phyloP scores from a whole-genome alignment of 2,329 filamentous ascomycete species.

The Epichloe gansuensis region DNA sequence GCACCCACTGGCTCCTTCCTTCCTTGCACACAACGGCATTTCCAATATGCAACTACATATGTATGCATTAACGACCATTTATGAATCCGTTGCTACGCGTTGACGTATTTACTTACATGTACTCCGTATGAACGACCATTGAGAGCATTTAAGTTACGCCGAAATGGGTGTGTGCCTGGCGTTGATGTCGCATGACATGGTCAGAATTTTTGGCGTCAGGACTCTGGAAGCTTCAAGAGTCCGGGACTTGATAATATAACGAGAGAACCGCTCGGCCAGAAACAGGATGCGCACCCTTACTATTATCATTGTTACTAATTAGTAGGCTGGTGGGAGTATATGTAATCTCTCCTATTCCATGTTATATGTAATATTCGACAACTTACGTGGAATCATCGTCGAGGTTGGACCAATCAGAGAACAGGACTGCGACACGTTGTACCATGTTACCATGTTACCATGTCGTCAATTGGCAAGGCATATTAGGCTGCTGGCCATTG shows the following conservation, averaged over 20 bases:
- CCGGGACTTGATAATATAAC: too few species aligned
- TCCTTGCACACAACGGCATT: not conserved
- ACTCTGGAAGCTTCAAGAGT: too few species aligned
- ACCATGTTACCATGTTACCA: not conserved
- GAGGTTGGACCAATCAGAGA: not conserved
- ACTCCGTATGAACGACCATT: not conserved
- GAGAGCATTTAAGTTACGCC: not conserved
- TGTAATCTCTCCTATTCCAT: too few species aligned
- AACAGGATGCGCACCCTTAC: too few species aligned
- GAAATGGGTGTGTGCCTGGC: not conserved
- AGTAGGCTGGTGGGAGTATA: too few species aligned
- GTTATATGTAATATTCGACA: too few species aligned
- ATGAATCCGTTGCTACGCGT: too few species aligned
- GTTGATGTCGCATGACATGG: not conserved
- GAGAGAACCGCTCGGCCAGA: too few species aligned
- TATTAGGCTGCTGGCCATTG: not conserved
- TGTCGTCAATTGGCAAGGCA: not conserved
- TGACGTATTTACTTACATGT: too few species aligned
- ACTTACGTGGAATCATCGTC: not conserved
- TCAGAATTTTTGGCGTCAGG: not conserved
- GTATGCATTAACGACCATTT: too few species aligned
- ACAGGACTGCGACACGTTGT: conserved; percentile 1
- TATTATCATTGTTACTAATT: too few species aligned
- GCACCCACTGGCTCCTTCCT: not conserved
- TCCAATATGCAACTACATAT: not conserved